These are phyloP conservation scores for Curvularia lunata DNA, from an alignment of 2,329 filamentous ascomycete genomes.

Conservation along the genomic window DNA sequence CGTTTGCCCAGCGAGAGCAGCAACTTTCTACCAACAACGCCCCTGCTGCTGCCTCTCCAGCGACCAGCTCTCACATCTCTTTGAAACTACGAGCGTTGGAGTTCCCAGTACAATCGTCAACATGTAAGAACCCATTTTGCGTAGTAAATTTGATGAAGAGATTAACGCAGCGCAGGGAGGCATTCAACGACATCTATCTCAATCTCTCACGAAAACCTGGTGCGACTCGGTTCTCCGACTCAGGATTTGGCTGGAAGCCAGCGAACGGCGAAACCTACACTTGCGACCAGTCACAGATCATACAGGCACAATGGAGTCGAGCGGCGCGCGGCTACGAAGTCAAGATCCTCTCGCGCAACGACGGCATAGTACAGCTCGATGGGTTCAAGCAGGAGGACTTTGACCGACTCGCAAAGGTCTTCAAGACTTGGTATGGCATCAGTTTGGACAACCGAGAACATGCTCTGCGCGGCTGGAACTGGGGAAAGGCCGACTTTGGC, in stretches of 20 bases:
- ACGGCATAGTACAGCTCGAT: conserved; percentile 89
- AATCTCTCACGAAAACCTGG: conserved; percentile 92
- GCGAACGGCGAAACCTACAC: conserved; percentile 89
- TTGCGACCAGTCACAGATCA: conserved; percentile 84
- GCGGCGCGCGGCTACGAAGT: conserved; percentile 92
- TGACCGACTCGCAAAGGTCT: conserved; percentile 87
- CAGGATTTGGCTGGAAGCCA: conserved; percentile 94
- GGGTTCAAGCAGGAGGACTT: conserved; percentile 95
- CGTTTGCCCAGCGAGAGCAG: conserved; percentile 18
- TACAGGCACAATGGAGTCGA: conserved; percentile 90
- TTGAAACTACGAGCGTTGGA: neutral
- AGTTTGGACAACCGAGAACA: conserved; percentile 93
- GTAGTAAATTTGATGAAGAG: neutral
- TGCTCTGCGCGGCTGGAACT: conserved; percentile 96
- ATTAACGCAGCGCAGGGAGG: conserved; percentile 67
- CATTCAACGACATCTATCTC: conserved; percentile 95
- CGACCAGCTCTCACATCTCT: neutral
- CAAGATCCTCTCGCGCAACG: conserved; percentile 84
- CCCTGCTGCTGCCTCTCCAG: neutral
- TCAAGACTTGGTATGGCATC: conserved; percentile 98
- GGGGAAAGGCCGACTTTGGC: conserved; percentile 96
- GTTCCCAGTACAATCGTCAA: conserved; percentile 3
- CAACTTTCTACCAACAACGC: conserved; percentile 11
- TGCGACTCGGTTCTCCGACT: conserved; percentile 93
- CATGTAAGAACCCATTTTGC: conserved; percentile 4